Conservation (phyloP, 768 basidiomycete genomes). For the Saitozyma podzolica region DNA sequence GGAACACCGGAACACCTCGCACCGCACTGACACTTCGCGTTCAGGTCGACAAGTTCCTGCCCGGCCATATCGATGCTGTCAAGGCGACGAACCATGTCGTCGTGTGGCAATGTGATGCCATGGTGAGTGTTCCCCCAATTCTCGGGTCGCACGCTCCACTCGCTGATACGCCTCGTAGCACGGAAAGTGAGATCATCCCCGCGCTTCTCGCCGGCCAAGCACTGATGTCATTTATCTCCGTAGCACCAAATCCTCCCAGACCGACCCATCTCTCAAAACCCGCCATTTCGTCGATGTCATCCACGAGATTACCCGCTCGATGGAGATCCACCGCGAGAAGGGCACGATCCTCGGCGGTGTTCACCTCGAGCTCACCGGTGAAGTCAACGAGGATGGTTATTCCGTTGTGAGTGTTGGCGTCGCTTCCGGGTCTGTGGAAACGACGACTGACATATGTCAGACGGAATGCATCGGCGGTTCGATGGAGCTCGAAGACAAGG, state of each 20-base stretch:
- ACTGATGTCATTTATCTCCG: not conserved
- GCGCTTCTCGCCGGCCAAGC: not conserved
- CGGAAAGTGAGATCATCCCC: constrained; percentile 8
- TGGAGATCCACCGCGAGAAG: constrained; percentile 73
- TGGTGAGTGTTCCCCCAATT: constrained; percentile 64
- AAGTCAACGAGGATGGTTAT: constrained; percentile 84
- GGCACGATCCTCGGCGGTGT: constrained; percentile 76
- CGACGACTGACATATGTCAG: constrained; percentile 8
- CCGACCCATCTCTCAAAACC: constrained; percentile 73
- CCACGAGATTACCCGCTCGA: constrained; percentile 75
- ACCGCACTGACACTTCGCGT: not conserved
- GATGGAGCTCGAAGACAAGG: constrained; percentile 87
- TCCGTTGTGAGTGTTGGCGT: constrained; percentile 61
- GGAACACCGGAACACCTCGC: not conserved
- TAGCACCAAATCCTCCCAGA: constrained; percentile 78
- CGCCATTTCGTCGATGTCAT: constrained; percentile 83
- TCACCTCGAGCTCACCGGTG: constrained; percentile 88
- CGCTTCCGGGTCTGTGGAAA: not conserved
- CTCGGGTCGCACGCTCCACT: not conserved
- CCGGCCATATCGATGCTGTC: constrained; percentile 78
- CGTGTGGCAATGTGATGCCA: constrained; percentile 93
- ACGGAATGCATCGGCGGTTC: constrained; percentile 96
- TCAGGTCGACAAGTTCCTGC: constrained; percentile 74
- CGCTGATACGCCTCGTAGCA: constrained; percentile 8
- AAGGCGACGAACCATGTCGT: constrained; percentile 79